These are phyloP conservation scores for Phalaenopsis aphrodite DNA, from an alignment of 106 monocot genomes.

Conservation along the genomic window DNA sequence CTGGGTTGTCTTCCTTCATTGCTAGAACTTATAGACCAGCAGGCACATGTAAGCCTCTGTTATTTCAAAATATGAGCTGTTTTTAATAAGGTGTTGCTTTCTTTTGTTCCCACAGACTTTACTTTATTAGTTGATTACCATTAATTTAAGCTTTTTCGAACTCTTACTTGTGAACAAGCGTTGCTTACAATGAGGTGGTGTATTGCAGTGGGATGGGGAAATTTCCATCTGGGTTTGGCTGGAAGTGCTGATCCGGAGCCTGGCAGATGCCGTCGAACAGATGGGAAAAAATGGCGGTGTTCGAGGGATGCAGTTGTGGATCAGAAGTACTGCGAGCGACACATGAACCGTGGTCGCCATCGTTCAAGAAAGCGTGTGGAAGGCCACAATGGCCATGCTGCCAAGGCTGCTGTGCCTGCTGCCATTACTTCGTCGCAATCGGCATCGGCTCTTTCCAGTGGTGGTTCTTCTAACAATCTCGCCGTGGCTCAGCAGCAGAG, in stretches of 20 bases:
- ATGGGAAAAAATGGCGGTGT: slow-evolving; percentile 79
- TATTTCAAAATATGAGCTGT: neutral
- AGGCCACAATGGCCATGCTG: slow-evolving; percentile 7
- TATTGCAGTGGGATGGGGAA: slow-evolving; percentile 3
- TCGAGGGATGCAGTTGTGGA: slow-evolving; percentile 50
- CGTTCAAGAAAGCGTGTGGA: slow-evolving; percentile 94
- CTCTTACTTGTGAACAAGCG: too few relatives aligned
- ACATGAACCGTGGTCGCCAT: slow-evolving; percentile 49
- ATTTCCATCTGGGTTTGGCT: neutral
- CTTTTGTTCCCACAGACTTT: too few relatives aligned
- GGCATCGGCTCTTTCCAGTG: neutral
- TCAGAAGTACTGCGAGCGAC: slow-evolving; percentile 70
- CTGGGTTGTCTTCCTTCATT: neutral
- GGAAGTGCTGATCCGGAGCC: slow-evolving; percentile 37
- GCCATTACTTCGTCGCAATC: neutral
- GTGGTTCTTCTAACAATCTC: neutral
- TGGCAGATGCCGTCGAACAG: slow-evolving; percentile 62
- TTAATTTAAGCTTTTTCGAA: neutral
- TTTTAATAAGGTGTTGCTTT: too few relatives aligned
- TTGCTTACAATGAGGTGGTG: too few relatives aligned
- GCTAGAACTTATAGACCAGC: neutral
- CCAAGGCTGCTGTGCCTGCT: neutral
- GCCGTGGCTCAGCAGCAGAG: neutral
- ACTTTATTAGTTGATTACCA: neutral
- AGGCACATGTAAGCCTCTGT: neutral